These are phyloP conservation scores for Dryas integrifolia DNA, from an alignment of 331 rosid species.

Conservation along the genomic window DNA sequence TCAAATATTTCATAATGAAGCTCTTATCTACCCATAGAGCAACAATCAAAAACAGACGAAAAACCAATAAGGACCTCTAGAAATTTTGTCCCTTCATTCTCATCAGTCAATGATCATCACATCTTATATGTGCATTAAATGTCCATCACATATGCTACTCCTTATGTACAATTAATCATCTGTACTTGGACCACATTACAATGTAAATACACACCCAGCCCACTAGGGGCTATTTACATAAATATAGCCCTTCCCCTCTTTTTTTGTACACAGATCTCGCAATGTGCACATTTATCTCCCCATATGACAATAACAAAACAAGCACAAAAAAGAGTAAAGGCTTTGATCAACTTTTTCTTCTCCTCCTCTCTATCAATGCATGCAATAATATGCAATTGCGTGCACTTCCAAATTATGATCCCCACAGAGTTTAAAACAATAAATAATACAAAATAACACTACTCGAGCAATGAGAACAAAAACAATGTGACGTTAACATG, in stretches of 20 bases:
- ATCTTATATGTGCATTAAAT: too few species aligned
- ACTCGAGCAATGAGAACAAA: neutral
- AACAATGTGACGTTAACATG: constrained; percentile 15
- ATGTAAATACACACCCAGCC: neutral
- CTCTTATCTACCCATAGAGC: too few species aligned
- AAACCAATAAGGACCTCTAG: too few species aligned
- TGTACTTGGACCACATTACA: neutral
- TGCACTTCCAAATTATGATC: neutral
- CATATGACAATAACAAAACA: neutral
- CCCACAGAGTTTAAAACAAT: neutral
- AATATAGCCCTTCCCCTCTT: neutral
- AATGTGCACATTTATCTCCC: neutral
- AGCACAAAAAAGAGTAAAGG: neutral
- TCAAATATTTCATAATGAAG: too few species aligned
- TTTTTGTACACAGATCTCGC: neutral
- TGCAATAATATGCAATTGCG: neutral
- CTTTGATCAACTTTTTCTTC: neutral
- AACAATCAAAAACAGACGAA: too few species aligned
- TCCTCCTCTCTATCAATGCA: neutral
- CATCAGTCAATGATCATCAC: too few species aligned
- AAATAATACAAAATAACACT: neutral
- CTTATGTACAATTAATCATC: neutral
- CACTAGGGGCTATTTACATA: neutral
- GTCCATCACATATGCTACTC: neutral
- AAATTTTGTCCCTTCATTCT: too few species aligned